Base-by-base conservation (phyloP, 805 yeast genomes). In the Suhomyces xylopsoci region DNA sequence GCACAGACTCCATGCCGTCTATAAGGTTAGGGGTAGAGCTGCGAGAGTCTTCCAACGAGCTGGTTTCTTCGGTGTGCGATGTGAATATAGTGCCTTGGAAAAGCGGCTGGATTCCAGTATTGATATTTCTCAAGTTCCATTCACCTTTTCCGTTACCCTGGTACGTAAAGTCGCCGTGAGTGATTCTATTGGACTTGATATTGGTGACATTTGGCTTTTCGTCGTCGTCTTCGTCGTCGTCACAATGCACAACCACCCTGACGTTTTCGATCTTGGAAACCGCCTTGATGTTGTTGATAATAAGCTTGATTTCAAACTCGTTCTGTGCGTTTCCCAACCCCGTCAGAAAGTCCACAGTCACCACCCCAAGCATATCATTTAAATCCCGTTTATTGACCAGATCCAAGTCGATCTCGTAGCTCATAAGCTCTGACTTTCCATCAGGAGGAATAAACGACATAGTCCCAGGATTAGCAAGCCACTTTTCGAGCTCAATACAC, bases 371-470 rank as follows among this genome's bases (percentile, higher is more conserved):
- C 63, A 74, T 51, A 19, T 55, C 51, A n/a, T 47, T 48, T 42
- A 49, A 58, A 51, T 58, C 45, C 55, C 55, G 26, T 69, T 68
- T 15, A 67, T 57, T 15, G 20, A 36, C 45, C 8, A 49, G 56
- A 30, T 67, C 67, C 34, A 86, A 61, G 57, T 87, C 88, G 28
- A 88, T 66, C 5, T 79, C 74, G 67, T 92, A 92, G 8, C 80
- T 68, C 78, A 85, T 80, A 20, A 92, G 64, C 2, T 77, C 73
- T 41, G 83, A 81, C 53, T 73, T 78, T 6, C 96, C 97, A 67
- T 93, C 97, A 0, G 98, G 96, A 5, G 98, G 99, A 17, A 88
- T 78, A 62, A 93, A 90, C 15, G 83, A 74, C 30, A 91, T 63
- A 0, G 69, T 57, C 0, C 83, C 84, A 0, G 80, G 79, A 5